A percentile compares a stretch with the other conserved stretches of the same genome.
phyloP scores from a whole-genome alignment of 1,284 basidiomycete genomes.

The Rhodotorula sp. region DNA sequence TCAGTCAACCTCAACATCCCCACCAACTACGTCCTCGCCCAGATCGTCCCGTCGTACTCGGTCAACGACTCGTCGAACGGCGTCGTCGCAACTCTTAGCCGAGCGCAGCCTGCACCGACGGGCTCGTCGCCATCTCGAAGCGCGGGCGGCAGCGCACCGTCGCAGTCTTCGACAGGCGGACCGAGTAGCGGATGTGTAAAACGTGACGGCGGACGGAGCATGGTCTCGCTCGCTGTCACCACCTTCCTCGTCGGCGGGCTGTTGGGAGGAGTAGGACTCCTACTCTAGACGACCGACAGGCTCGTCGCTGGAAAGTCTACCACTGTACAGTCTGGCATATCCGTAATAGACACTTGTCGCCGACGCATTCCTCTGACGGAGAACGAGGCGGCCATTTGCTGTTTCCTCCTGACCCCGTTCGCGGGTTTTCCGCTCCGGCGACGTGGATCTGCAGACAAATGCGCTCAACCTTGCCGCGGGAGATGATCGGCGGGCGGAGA shows the following conservation, averaged over 20 bases:
- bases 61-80: constrained; percentile 11
- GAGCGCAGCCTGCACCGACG: neutral
- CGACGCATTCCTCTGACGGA: no score
- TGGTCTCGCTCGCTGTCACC: neutral
- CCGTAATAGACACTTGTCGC: neutral
- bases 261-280: neutral
- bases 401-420: neutral
- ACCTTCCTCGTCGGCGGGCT: constrained; percentile 3
- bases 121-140: neutral
- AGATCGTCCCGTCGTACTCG: constrained; percentile 6
- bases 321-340: neutral
- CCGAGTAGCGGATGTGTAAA: neutral
- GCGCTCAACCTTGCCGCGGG: no score
- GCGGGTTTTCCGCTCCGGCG: no score
- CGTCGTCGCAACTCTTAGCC: constrained; percentile 29
- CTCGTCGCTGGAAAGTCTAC: neutral
- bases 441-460: no score
- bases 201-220: neutral
- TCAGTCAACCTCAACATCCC: neutral
- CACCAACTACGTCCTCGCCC: constrained; percentile 16
- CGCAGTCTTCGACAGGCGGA: neutral
- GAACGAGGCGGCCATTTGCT: neutral
- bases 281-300: neutral
- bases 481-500: no score
- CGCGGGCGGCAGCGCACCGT: neutral